Evolutionary conservation across 2,329 filamentous ascomycete genomes (phyloP), one percentile per base, ranked within the genome.

Genomic region (Akanthomyces muscarius): DNA sequence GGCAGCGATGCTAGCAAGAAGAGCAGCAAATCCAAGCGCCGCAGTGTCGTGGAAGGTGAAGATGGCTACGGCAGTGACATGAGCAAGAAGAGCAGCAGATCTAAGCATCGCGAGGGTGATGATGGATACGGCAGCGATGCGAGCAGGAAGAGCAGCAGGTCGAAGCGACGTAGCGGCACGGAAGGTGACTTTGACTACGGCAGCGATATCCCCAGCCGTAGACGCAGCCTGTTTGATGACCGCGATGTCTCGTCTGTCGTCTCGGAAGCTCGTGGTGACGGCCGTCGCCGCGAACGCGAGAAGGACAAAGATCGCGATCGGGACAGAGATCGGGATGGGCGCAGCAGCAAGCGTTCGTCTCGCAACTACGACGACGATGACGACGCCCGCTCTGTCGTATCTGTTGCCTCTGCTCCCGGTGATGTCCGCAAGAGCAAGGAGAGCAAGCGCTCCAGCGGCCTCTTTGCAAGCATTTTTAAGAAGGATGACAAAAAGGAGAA

Each of bases 231-330:
- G 2, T 78, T 76, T 61, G 75, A 80, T 30, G 78, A 81, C 62
- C 76, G 76, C n/a, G 80, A 82, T 47, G 76, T 79, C 23, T 77
- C 75, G 64, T 84, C 82, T 38, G 76, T 82, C 14, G 77, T 81
- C 5, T 84, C 83, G 6, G 80, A 80, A 57, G 74, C 76, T 45
- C 73, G 73, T 23, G 68, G 69, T 18, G 71, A 75, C 18, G 72
- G 73, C 42, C 69, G 67, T 25, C 70, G 67, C 45, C 70, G 69
- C 11, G 78, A 78, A 55, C 73, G 72, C 64, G 74, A 75, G 65
- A 55, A 55, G n/a, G 60, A 62, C 7, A 48, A 33, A 44, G 59
- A 61, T 30, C 50, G 64, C 41, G 61, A 69, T n/a, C n/a, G 58
- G 38, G 60, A 58, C 18, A 48, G 50, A 38, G 55, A 56, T 28